Conservation (phyloP, 2,329 filamentous ascomycete species). For the Aspergillus bombycis region DNA sequence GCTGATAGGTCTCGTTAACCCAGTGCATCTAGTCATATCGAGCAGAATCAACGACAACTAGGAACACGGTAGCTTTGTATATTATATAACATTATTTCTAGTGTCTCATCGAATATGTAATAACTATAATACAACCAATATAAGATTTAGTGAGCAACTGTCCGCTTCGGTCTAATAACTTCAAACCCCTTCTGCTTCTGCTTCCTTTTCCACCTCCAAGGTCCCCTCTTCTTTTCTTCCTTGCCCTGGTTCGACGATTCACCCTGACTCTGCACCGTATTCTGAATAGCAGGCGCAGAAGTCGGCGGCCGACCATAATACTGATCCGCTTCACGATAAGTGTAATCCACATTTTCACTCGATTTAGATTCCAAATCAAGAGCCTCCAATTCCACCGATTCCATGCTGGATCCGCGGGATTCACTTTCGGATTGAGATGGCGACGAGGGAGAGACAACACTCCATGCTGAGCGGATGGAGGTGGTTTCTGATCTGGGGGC, state of each 20-base stretch:
- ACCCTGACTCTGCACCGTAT: not conserved
- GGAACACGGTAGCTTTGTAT: not conserved
- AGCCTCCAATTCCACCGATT: not conserved
- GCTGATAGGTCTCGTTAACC: too few relatives aligned
- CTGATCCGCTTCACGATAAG: slow-evolving; percentile 10
- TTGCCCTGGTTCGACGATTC: not conserved
- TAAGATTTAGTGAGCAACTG: not conserved
- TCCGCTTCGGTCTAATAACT: slow-evolving; percentile 7
- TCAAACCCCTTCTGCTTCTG: slow-evolving; percentile 13
- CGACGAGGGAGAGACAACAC: not conserved
- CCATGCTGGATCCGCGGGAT: not conserved
- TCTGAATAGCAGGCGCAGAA: not conserved
- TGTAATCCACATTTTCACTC: slow-evolving; percentile 8
- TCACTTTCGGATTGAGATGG: slow-evolving; percentile 1
- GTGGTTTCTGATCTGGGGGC: not conserved
- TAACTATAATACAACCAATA: slow-evolving; percentile 2
- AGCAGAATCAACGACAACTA: not conserved
- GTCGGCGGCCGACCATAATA: slow-evolving; percentile 8
- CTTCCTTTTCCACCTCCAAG: not conserved
- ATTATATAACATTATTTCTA: not conserved
- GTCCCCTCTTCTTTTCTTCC: not conserved
- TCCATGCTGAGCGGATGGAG: not conserved
- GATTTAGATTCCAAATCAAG: not conserved
- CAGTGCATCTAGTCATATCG: too few relatives aligned
- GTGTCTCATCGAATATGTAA: not conserved